Base-by-base conservation (phyloP, 495 filamentous ascomycete species). In the Staphylotrichum tortipilum region DNA sequence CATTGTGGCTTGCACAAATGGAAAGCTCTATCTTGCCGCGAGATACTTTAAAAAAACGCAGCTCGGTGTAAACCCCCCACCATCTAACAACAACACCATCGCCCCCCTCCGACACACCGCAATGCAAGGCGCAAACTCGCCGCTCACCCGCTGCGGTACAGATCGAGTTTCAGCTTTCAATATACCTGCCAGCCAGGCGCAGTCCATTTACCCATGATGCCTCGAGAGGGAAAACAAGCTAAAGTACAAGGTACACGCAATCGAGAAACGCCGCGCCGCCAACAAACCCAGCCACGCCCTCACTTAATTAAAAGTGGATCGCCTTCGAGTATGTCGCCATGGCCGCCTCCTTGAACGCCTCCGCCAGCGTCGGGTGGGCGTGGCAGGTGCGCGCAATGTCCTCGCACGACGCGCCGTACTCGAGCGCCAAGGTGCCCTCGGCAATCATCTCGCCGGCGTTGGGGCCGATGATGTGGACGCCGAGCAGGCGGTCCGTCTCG, bases 371-470 rank as follows among this genome's bases (percentile, higher is more conserved):
- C 49, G 92, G 92, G 78, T 98, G 91, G 38, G 92, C 91, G 74
- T 98, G 92, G 70, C 87, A 90, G 47, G 92, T 96, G 59, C 91
- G 83, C 49, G 84, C 91, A 62, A 98, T 84, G 72, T 96, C 94
- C 77, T 97, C 92, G 60, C 81, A 85, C 52, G 85, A 90, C 21
- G 92, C 92, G 45, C 92, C 92, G 66, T 97, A 98, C 77, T 98
- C 92, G 44, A 98, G 72, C 46, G 92, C 94, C 57, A 98, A 76
- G 34, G 90, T 91, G 47, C 86, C 92, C 76, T 98, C 92, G 15
- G 91, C 92, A 73, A 98, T 95, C 94, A 98, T 95, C 79, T 98
- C 92, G 59, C 92, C 92, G 34, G 92, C 92, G 68, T 88, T 89
- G 62, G 94, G 79, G 39, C 92, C 92, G 59, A 98, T 81, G 71